Percentiles rank a stretch among this genome's conserved stretches.
Evolutionary conservation across 345 rosid genomes (phyloP).

Genomic region (Luvunga scandens): DNA sequence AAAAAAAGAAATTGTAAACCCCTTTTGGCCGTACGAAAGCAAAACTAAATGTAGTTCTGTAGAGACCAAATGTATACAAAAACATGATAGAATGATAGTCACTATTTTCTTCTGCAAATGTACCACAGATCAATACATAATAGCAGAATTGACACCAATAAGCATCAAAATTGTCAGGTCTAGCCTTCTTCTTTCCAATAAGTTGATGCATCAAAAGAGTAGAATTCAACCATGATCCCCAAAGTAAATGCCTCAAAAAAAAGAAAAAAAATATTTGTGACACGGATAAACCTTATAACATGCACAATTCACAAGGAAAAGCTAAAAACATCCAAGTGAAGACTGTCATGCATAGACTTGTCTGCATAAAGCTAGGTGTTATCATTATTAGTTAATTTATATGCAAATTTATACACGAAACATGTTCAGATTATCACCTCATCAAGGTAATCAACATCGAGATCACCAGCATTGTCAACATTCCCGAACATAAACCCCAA

Average conservation of each 20-base stretch:
- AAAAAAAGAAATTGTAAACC: not conserved
- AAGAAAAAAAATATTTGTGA: not conserved
- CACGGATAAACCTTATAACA: not conserved
- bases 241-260: not conserved
- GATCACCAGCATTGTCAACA: conserved; percentile 92
- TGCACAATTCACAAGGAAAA: not conserved
- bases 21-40: not conserved
- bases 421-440: conserved; percentile 47
- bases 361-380: not conserved
- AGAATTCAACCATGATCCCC: not conserved
- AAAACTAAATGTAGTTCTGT: not conserved
- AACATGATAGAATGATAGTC: not conserved
- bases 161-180: conserved; percentile 1
- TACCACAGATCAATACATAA: not conserved
- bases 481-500: conserved; percentile 97
- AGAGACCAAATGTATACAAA: not conserved
- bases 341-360: not conserved
- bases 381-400: not conserved
- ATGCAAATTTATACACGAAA: not conserved
- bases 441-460: conserved; percentile 96
- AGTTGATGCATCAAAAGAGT: not conserved
- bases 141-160: not conserved
- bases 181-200: not conserved
- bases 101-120: not conserved
- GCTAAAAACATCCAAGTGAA: not conserved